These are phyloP conservation scores for Leptographium flavum DNA, from an alignment of 2,329 filamentous ascomycete genomes.

Conservation along the genomic window DNA sequence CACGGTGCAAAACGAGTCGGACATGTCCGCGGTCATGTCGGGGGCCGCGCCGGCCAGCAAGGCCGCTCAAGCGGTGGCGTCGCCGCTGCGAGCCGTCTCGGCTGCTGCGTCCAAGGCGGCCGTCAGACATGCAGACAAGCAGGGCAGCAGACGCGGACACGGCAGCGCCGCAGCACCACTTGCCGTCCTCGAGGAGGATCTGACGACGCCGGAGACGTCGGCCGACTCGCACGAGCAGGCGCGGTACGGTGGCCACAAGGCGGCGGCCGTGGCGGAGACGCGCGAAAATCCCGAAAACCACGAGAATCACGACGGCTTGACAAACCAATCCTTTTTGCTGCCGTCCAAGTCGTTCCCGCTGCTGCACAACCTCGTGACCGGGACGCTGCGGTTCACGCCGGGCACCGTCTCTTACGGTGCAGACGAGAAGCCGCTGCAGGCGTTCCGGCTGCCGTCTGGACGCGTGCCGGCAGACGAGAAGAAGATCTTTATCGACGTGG, in stretches of 20 bases:
- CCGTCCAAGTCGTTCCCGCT: slow-evolving; percentile 12
- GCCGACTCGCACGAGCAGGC: slow-evolving; percentile 6
- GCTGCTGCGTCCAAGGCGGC: background rate
- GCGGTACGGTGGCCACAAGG: too few relatives aligned
- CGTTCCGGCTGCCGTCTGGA: slow-evolving; percentile 7
- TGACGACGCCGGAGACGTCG: slow-evolving; percentile 9
- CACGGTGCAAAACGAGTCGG: slow-evolving; percentile 12
- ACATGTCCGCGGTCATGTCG: slow-evolving; percentile 9
- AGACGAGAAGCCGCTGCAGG: background rate
- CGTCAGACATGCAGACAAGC: too few relatives aligned
- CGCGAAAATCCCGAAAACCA: too few relatives aligned
- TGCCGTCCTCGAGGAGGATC: slow-evolving; percentile 6
- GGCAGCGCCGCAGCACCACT: background rate
- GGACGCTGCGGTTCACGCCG: slow-evolving; percentile 10
- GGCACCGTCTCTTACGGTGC: slow-evolving; percentile 8
- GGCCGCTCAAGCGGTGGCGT: too few relatives aligned
- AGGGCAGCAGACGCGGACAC: background rate
- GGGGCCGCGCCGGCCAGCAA: background rate
- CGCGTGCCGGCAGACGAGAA: slow-evolving; percentile 10
- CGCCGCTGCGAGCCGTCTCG: too few relatives aligned
- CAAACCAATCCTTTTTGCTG: slow-evolving; percentile 12
- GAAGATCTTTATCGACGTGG: slow-evolving; percentile 18
- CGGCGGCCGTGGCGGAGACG: too few relatives aligned
- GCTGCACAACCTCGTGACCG: slow-evolving; percentile 11
- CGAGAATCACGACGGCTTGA: slow-evolving; percentile 3